These are phyloP conservation scores for Cyclostephanos invisitatus DNA, from an alignment of 108 stramenopile species.

Conservation along the genomic window DNA sequence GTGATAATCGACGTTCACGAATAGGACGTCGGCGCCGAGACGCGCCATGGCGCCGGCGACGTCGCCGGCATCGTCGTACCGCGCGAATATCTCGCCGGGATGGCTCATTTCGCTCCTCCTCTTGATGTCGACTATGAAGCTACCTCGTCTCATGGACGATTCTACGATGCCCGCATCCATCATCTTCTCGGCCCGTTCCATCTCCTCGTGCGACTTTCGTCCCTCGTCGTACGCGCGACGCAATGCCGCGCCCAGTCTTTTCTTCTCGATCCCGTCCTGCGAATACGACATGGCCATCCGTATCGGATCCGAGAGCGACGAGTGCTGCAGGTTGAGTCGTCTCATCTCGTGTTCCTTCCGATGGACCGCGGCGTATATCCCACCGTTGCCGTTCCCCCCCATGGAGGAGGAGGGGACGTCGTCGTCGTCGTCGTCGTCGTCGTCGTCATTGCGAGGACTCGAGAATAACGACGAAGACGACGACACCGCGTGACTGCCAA, in stretches of 20 bases:
- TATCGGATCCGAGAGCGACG: slow-evolving; percentile 76
- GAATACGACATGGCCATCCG: slow-evolving; percentile 87
- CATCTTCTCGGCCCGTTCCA: slow-evolving; percentile 63
- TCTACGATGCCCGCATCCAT: slow-evolving; percentile 72
- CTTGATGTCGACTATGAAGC: slow-evolving; percentile 88
- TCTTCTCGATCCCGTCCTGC: slow-evolving; percentile 63
- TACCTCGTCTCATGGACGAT: slow-evolving; percentile 76
- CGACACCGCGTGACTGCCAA: too few relatives aligned
- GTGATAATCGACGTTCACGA: slow-evolving; percentile 88
- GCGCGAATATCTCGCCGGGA: slow-evolving; percentile 77
- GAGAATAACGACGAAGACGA: too few relatives aligned
- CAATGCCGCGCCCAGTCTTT: slow-evolving; percentile 76
- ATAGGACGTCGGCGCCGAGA: slow-evolving; percentile 85
- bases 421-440: background rate
- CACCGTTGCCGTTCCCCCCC: too few relatives aligned
- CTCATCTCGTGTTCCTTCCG: slow-evolving; percentile 92
- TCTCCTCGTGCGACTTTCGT: slow-evolving; percentile 34
- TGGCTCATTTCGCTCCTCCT: slow-evolving; percentile 65
- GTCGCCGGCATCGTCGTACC: slow-evolving; percentile 83
- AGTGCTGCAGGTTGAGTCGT: slow-evolving; percentile 67
- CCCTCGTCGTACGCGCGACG: slow-evolving; percentile 84
- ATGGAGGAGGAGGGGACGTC: too few relatives aligned
- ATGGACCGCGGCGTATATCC: slow-evolving; percentile 72
- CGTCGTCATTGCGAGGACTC: too few relatives aligned
- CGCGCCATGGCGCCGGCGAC: slow-evolving; percentile 91